These are phyloP conservation scores for Gaultheria prostrata DNA, from an alignment of 148 eudicot species.

Conservation along the genomic window DNA sequence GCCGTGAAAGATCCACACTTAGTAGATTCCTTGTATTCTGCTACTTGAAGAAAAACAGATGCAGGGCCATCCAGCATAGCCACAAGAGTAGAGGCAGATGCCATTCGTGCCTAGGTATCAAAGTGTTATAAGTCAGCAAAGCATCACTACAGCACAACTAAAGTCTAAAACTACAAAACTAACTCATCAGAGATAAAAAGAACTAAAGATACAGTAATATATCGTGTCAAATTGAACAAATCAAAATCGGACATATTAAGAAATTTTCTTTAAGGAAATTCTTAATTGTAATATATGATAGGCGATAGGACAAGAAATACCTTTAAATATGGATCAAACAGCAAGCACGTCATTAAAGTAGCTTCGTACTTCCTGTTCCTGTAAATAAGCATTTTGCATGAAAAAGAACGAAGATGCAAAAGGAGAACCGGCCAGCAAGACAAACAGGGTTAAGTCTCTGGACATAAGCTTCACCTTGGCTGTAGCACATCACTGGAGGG, in stretches of 20 bases:
- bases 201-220: constrained; percentile 10
- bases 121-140: constrained; percentile 5
- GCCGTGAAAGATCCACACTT: constrained; percentile 81
- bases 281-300: neutral
- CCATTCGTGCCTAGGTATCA: constrained; percentile 67
- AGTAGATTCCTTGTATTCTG: constrained; percentile 73
- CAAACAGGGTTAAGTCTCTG: neutral
- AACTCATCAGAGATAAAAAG: neutral
- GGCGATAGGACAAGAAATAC: constrained; percentile 29
- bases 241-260: neutral
- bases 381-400: constrained; percentile 23
- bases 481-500: constrained; percentile 87
- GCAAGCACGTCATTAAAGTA: constrained; percentile 81
- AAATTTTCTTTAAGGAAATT: neutral
- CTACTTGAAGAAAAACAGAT: constrained; percentile 85
- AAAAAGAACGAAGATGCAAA: constrained; percentile 11
- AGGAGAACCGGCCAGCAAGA: neutral
- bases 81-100: constrained; percentile 78
- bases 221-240: neutral
- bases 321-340: constrained; percentile 86
- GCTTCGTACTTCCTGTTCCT: constrained; percentile 93
- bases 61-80: constrained; percentile 90
- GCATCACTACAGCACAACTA: constrained; percentile 7
- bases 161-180: constrained; percentile 2
- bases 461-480: constrained; percentile 53